Base-by-base conservation (phyloP, 345 rosid genomes). In the Linum tenue region DNA sequence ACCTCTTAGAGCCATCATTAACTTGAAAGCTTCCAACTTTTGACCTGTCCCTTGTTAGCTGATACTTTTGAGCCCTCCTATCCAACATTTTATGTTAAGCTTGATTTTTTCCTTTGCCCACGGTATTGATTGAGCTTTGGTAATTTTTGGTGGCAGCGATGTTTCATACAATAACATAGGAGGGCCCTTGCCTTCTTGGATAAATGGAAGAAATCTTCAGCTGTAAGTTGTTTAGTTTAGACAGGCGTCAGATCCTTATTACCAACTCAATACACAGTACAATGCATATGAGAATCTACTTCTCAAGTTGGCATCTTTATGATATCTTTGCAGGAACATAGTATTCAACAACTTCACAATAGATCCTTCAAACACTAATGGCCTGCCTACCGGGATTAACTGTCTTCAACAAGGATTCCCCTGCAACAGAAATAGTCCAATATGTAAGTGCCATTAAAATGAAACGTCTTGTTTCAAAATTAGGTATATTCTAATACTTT, bases 131-230 rank as follows among this genome's bases (percentile, higher is more conserved):
- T n/a, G 40, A 9, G 31, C 9, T 4, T 41, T 59, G 31, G 3
- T 38, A 55, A 5, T 64, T 22, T 41, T 16, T 59, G 36, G 59
- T 78, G 60, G 48, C 79, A 88, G 97, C 81, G 97, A 91, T 79
- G 78, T 85, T 55, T 85, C 96, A 0, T 88, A 88, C 77, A 91
- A 91, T 74, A 78, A 78, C 73, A 75, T 88, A 77, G 59, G 67
- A 2, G 94, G 94, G 39, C 81, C 55, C 73, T 67, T 86, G 72
- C 96, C 97, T 70, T 73, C 91, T 15, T 88, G 96, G 96, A 65
- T 84, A 75, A 78, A 22, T 63, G 66, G 65, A 58, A 63, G 12
- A 57, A 70, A 75, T 55, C 31, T 22, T 22, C 74, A 75, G 63
- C 62, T 91, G 96, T 88, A 75, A 64, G 89, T 68, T 48, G 51